These are phyloP conservation scores for Aspergillus indologenus DNA, from an alignment of 495 filamentous ascomycete genomes.

Conservation along the genomic window DNA sequence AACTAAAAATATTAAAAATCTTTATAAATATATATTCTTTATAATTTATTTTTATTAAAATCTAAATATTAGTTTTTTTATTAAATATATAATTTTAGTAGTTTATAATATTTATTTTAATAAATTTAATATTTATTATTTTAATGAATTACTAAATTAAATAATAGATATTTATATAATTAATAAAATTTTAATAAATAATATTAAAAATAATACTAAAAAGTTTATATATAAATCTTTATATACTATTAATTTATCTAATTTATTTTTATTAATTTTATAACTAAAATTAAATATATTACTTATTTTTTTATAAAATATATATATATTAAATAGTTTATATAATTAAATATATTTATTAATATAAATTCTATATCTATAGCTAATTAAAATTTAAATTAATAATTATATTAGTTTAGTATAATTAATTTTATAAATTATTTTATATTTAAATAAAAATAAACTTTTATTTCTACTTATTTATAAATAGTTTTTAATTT, in stretches of 20 bases:
- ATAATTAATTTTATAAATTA: too few species aligned
- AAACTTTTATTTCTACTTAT: not conserved
- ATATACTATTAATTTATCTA: not conserved
- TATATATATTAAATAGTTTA: constrained; percentile 1
- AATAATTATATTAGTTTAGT: too few species aligned
- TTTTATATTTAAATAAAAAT: not conserved
- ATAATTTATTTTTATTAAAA: not conserved
- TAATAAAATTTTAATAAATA: too few species aligned
- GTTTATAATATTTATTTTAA: not conserved
- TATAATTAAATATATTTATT: constrained; percentile 4
- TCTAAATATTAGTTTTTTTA: not conserved
- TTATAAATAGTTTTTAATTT: not conserved
- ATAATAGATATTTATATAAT: too few species aligned
- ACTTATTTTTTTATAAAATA: constrained; percentile 3
- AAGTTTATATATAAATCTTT: not conserved
- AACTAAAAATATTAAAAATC: too few species aligned
- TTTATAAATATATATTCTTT: constrained; percentile 1
- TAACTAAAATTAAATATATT: not conserved
- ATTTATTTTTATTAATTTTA: not conserved
- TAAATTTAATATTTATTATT: not conserved
- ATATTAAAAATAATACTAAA: not conserved
- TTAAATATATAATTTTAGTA: not conserved
- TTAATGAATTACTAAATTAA: too few species aligned
- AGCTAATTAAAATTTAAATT: too few species aligned
- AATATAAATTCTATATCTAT: too few species aligned